Conservation (phyloP, 2,329 filamentous ascomycete genomes). For the Venturia effusa region DNA sequence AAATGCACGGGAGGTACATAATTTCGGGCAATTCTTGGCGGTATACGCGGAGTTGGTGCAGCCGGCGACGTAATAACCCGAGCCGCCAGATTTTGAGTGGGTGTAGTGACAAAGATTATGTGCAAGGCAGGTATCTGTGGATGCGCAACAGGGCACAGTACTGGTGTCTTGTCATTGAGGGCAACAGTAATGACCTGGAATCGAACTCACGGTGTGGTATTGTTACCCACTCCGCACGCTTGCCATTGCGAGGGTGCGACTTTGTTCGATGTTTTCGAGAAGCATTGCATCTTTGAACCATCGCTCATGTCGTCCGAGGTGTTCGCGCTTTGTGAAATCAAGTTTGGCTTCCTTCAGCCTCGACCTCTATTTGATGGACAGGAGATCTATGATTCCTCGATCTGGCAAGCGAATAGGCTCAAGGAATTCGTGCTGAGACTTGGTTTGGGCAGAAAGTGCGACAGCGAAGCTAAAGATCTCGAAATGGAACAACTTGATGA, state of each 20-base stretch:
- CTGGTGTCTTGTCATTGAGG: neutral
- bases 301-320: neutral
- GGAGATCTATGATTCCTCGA: neutral
- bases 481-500: neutral
- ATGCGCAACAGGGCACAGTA: constrained; percentile 1
- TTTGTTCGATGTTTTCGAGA: neutral
- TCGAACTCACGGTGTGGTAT: neutral
- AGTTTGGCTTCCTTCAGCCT: neutral
- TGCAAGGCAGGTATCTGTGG: constrained; percentile 3
- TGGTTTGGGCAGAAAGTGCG: neutral
- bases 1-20: neutral
- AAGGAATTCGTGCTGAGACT: neutral
- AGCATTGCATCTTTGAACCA: neutral
- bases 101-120: constrained; percentile 5
- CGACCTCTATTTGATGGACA: neutral
- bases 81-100: neutral
- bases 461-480: neutral
- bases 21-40: neutral
- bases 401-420: neutral
- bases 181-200: neutral
- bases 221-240: neutral
- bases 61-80: constrained; percentile 1
- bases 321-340: neutral
- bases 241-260: neutral
- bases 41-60: constrained; percentile 2